Percentiles rank a stretch among this genome's conserved stretches.
These are phyloP conservation scores for Camelina laxa DNA, from an alignment of 345 rosid species.

Conservation along the genomic window DNA sequence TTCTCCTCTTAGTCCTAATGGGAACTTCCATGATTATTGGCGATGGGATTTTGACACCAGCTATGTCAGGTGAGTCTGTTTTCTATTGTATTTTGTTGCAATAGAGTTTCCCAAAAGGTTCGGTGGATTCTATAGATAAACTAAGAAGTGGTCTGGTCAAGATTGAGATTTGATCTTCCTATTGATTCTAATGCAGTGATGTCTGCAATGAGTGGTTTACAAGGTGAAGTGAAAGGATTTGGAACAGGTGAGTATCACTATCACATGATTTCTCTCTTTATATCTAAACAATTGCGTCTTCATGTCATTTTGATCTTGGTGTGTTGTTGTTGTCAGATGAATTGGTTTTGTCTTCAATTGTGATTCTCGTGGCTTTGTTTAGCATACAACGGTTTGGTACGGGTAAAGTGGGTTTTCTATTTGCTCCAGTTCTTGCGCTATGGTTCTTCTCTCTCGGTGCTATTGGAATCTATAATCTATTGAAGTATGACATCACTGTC, in stretches of 20 bases:
- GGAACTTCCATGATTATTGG: conserved; percentile 99
- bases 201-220: conserved; percentile 98
- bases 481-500: conserved; percentile 67
- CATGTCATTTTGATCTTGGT: conserved; percentile 7
- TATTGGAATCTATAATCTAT: conserved; percentile 78
- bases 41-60: conserved; percentile 95
- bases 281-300: neutral
- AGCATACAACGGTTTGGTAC: conserved; percentile 92
- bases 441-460: conserved; percentile 94
- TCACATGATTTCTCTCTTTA: conserved; percentile 15
- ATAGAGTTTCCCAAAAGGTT: neutral
- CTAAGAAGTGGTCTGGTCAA: neutral
- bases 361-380: conserved; percentile 74
- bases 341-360: conserved; percentile 67
- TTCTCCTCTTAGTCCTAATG: conserved; percentile 82
- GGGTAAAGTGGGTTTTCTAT: conserved; percentile 85
- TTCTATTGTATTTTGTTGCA: conserved; percentile 16
- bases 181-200: conserved; percentile 64
- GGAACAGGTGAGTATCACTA: conserved; percentile 65
- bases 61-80: conserved; percentile 74
- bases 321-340: conserved; percentile 60
- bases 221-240: conserved; percentile 73
- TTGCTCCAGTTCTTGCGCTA: conserved; percentile 82
- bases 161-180: neutral
- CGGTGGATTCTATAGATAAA: conserved; percentile 24